Conservation (phyloP, 2,329 filamentous ascomycete species). For the Cytospora mali region DNA sequence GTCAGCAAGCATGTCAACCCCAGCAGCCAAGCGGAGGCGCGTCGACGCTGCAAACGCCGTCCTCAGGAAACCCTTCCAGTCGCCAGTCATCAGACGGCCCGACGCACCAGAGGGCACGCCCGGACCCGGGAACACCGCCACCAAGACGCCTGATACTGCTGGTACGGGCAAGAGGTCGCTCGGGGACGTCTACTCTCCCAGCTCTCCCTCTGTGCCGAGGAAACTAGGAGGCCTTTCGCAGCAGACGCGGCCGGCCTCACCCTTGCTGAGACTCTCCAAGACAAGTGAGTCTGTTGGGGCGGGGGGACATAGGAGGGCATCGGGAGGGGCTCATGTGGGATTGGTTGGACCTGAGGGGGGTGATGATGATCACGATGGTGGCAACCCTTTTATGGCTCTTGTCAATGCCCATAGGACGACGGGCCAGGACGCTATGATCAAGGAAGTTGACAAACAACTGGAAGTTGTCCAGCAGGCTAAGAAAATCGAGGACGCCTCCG, state of each 20-base stretch:
- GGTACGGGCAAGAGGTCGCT: not conserved
- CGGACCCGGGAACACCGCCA: not conserved
- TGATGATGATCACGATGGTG: not conserved
- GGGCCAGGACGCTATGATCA: constrained; percentile 19
- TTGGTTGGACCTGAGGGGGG: not conserved
- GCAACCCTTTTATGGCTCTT: constrained; percentile 29
- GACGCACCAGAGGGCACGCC: not conserved
- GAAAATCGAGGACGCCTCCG: constrained; percentile 46
- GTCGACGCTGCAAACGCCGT: constrained; percentile 59
- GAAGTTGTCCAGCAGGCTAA: constrained; percentile 50
- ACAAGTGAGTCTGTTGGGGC: not conserved
- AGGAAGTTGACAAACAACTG: constrained; percentile 35
- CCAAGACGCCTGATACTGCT: not conserved
- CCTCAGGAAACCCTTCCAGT: constrained; percentile 72
- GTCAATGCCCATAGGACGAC: constrained; percentile 11
- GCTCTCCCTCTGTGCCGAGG: constrained; percentile 15
- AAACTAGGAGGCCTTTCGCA: not conserved
- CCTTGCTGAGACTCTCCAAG: not conserved
- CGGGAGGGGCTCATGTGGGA: not conserved
- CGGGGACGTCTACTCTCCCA: constrained; percentile 7
- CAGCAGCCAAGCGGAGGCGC: constrained; percentile 64
- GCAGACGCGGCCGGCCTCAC: not conserved
- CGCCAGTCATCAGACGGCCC: constrained; percentile 47
- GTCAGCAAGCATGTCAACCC: constrained; percentile 34
- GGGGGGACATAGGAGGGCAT: not conserved